Conservation (phyloP, 305 asterid genomes). For the Fraxinus ornus region DNA sequence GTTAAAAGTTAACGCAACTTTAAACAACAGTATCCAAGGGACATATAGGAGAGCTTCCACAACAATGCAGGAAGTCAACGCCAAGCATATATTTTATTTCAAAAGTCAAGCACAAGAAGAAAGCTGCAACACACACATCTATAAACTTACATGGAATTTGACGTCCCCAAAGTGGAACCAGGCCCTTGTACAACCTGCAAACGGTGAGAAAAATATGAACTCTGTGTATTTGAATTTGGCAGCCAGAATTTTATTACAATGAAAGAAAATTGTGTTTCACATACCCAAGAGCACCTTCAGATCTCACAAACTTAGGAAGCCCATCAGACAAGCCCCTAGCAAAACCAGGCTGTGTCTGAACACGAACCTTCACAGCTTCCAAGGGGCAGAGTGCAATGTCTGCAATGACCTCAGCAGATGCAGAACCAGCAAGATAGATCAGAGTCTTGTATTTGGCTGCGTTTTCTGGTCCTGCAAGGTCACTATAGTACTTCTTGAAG, state of each 20-base stretch:
- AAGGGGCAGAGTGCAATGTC: constrained; percentile 83
- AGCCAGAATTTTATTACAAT: background rate
- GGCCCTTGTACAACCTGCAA: constrained; percentile 80
- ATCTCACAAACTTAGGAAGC: constrained; percentile 73
- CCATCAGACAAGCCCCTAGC: constrained; percentile 87
- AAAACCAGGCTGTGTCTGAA: constrained; percentile 90
- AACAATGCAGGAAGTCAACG: background rate
- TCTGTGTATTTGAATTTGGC: background rate
- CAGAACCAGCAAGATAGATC: constrained; percentile 89
- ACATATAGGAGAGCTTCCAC: background rate
- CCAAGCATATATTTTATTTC: background rate
- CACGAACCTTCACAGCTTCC: constrained; percentile 92
- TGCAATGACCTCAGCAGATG: constrained; percentile 88
- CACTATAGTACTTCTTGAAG: constrained; percentile 85
- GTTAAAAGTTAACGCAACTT: background rate
- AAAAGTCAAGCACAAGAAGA: background rate
- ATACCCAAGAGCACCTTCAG: constrained; percentile 89
- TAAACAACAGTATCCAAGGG: background rate
- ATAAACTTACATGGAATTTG: constrained; percentile 79
- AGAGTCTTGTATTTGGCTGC: constrained; percentile 73
- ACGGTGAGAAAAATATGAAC: background rate
- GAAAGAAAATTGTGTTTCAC: constrained; percentile 12
- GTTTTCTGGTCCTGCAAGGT: constrained; percentile 84
- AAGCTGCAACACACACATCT: background rate
- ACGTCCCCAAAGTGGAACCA: constrained; percentile 94